Conservation (phyloP, 2,329 filamentous ascomycete species). For the Phaeoacremonium minimum region DNA sequence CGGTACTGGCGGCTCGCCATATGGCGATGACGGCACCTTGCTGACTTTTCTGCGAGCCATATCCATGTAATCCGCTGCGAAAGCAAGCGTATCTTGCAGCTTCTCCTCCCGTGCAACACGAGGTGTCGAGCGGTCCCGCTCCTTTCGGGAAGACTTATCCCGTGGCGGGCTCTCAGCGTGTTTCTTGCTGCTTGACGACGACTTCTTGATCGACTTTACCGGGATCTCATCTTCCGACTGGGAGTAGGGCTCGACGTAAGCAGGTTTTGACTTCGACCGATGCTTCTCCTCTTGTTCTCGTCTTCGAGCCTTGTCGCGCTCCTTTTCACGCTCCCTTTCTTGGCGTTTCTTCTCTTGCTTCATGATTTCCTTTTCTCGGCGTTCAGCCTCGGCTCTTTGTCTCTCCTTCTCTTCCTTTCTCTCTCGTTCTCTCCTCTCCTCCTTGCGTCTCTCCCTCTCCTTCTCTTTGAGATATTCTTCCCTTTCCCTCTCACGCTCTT, state of each 20-base stretch:
- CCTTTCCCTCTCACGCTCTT: conserved; percentile 26
- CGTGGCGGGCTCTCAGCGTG: conserved; percentile 15
- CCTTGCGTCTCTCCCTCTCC: conserved; percentile 30
- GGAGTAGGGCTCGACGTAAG: conserved; percentile 17
- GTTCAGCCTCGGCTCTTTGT: conserved; percentile 20
- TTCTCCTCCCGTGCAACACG: conserved; percentile 7
- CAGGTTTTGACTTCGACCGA: conserved; percentile 13
- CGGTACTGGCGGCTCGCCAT: conserved; percentile 1
- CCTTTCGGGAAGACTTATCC: conserved; percentile 11
- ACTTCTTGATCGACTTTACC: conserved; percentile 18
- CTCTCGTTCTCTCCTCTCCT: conserved; percentile 27
- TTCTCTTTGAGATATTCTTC: conserved; percentile 22
- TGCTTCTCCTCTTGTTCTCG: conserved; percentile 22
- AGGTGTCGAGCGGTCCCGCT: conserved; percentile 6
- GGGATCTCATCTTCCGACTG: conserved; percentile 18
- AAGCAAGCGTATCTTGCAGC: conserved; percentile 8
- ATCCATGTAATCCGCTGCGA: conserved; percentile 14
- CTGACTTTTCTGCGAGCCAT: conserved; percentile 8
- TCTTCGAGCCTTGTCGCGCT: conserved; percentile 14
- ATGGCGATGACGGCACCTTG: conserved; percentile 7
- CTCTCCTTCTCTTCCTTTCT: conserved; percentile 28
- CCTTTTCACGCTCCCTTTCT: conserved; percentile 15
- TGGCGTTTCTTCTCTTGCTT: conserved; percentile 7
- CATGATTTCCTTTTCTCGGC: conserved; percentile 14
- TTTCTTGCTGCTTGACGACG: conserved; percentile 20